A percentile compares a stretch with the other conserved stretches of the same genome.
phyloP scores from a whole-genome alignment of 371 early-diverging fungal species.

The Catenaria anguillulae region DNA sequence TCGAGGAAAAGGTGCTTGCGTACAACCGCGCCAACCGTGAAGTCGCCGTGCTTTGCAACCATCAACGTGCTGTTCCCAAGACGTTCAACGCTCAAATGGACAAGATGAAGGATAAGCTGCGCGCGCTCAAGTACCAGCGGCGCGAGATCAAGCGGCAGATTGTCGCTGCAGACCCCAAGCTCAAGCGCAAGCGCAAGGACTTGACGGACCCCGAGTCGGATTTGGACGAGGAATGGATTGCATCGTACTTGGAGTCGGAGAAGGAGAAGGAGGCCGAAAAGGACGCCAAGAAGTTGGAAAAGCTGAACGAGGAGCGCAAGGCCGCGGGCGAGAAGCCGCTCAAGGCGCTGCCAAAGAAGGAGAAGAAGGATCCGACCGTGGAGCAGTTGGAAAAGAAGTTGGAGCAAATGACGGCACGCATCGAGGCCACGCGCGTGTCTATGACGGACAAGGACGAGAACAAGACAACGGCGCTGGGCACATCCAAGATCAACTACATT shows the following conservation, averaged over 20 bases:
- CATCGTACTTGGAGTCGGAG: constrained; percentile 27
- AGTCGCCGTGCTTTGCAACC: constrained; percentile 95
- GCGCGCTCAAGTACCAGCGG: constrained; percentile 68
- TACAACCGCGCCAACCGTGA: constrained; percentile 92
- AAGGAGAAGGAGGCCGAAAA: constrained; percentile 36
- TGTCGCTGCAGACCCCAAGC: constrained; percentile 49
- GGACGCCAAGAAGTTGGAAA: constrained; percentile 57
- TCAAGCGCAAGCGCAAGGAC: constrained; percentile 53
- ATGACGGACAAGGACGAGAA: constrained; percentile 86
- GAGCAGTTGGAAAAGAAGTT: constrained; percentile 49
- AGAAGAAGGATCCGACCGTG: constrained; percentile 35
- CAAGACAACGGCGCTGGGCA: constrained; percentile 91
- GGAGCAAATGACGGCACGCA: constrained; percentile 46
- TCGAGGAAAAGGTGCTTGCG: constrained; percentile 74
- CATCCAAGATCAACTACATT: constrained; percentile 95
- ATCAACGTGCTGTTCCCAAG: constrained; percentile 80
- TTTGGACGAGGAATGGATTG: constrained; percentile 67
- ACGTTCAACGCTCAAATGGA: constrained; percentile 60
- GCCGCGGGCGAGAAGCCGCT: constrained; percentile 28
- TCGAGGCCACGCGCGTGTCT: constrained; percentile 44
- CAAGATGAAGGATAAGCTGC: constrained; percentile 63
- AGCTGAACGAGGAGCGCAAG: constrained; percentile 28
- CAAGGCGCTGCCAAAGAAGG: constrained; percentile 25
- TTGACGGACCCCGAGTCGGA: constrained; percentile 53
- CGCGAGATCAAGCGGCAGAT: constrained; percentile 48